Evolutionary conservation across 2,329 filamentous ascomycete genomes (phyloP).

Genomic region (Fusarium hainanense): DNA sequence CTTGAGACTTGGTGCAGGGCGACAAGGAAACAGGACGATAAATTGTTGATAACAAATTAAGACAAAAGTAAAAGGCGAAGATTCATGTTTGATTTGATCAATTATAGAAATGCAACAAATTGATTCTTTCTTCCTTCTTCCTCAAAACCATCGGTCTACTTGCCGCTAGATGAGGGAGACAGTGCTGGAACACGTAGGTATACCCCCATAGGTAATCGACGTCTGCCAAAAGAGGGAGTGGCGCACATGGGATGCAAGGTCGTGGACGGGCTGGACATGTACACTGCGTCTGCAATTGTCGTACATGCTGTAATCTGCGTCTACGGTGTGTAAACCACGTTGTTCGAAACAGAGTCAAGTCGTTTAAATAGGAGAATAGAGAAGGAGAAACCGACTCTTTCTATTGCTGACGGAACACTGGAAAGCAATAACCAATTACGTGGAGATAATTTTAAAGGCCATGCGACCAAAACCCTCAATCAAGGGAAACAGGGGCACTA

Average conservation of each 20-base stretch:
- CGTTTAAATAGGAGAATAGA: not conserved
- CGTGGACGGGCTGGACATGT: not conserved
- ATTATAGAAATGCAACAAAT: not conserved
- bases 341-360: too few relatives aligned
- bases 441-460: slow-evolving; percentile 21
- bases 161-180: not conserved
- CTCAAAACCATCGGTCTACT: not conserved
- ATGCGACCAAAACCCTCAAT: slow-evolving; percentile 6
- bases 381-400: not conserved
- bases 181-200: slow-evolving; percentile 7
- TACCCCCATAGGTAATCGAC: not conserved
- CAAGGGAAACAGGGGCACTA: slow-evolving; percentile 11
- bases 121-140: not conserved
- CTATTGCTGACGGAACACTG: slow-evolving; percentile 3
- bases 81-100: not conserved
- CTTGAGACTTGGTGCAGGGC: slow-evolving; percentile 20
- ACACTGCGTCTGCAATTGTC: not conserved
- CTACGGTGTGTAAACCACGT: not conserved
- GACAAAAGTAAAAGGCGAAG: not conserved
- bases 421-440: not conserved
- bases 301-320: not conserved
- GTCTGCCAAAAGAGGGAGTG: slow-evolving; percentile 22
- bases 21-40: not conserved
- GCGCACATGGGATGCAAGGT: slow-evolving; percentile 19
- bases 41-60: not conserved